Base-by-base conservation (phyloP, 192 early-diverging fungal genomes). In the Allomyces macrogynus region DNA sequence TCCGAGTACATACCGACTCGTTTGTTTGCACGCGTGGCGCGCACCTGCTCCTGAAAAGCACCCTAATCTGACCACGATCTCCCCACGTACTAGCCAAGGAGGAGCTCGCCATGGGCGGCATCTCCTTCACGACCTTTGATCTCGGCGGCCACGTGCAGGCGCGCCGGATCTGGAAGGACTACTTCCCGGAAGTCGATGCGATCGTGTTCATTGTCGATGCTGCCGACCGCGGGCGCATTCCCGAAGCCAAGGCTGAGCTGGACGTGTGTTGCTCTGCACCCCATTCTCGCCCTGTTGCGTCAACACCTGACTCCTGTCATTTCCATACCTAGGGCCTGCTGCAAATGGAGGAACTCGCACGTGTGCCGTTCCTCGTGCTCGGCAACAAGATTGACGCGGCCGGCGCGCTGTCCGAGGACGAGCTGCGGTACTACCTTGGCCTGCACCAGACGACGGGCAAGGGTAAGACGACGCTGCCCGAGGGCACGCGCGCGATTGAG, bases 381-480 rank as follows among this genome's bases (percentile, higher is more conserved):
- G 95, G 95, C 70, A 99, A 99, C 84, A 99, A 99, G 84, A 97
- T 99, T 72, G 95, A 99, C 71, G 87, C 88, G 24, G 82, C 80
- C 64, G 87, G 87, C 69, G 95, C 95, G 26, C 88, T 93, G 62
- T 89, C 87, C 22, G 95, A 98, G 76, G 93, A 95, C 63, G 85
- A 84, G 69, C 84, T 99, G 65, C 80, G 93, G 71, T 76, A 82
- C 63, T 77, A 77, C 60, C 83, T 99, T 65, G 92, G 94, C 26
- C 80, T 99, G 68, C 89, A 86, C 86, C 92, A 99, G 77, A 95
- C 93, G 61, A 99, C 93, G 60, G 95, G 95, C 70, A 97, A 96
- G 81, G 79, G 75, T 68, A 65, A 23, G 57, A 27, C 42, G 61
- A 43, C 20, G 23, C 57, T 63, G 23, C 23, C 57, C 73, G 89